Conservation (phyloP, 129 eudicot genomes). For the Saussurea involucrata region DNA sequence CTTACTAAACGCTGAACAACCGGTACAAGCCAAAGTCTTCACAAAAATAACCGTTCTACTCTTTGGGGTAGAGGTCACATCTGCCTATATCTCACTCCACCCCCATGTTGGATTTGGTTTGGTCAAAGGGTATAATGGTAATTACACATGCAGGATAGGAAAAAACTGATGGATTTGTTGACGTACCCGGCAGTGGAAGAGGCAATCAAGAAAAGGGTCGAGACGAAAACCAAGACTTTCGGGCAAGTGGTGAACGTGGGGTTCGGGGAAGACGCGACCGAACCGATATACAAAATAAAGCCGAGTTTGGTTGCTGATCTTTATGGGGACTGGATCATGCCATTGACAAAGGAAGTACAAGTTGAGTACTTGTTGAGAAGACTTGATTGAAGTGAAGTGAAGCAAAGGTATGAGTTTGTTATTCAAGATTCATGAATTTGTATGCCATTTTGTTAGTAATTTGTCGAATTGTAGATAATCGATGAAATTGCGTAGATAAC, state of each 20-base stretch:
- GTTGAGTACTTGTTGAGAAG: conserved; percentile 78
- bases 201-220: conserved; percentile 58
- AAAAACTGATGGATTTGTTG: conserved; percentile 52
- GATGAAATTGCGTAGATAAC: neutral
- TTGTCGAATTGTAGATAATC: neutral
- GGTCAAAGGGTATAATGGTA: neutral
- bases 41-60: neutral
- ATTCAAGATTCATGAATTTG: conserved; percentile 7
- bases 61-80: neutral
- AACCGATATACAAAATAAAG: conserved; percentile 62
- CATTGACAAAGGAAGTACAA: conserved; percentile 79
- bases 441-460: neutral
- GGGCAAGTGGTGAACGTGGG: conserved; percentile 49
- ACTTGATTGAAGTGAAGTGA: conserved; percentile 37
- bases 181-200: conserved; percentile 76
- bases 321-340: conserved; percentile 89
- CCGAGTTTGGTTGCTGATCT: conserved; percentile 74
- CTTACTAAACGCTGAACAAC: no score
- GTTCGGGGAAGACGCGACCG: conserved; percentile 26
- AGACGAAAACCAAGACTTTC: conserved; percentile 59
- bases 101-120: neutral
- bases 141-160: conserved; percentile 45
- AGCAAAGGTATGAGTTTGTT: neutral
- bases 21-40: neutral
- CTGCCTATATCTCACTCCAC: neutral